These are phyloP conservation scores for Trypanosoma congolense DNA, from an alignment of 208 protist genomes.

Conservation along the genomic window DNA sequence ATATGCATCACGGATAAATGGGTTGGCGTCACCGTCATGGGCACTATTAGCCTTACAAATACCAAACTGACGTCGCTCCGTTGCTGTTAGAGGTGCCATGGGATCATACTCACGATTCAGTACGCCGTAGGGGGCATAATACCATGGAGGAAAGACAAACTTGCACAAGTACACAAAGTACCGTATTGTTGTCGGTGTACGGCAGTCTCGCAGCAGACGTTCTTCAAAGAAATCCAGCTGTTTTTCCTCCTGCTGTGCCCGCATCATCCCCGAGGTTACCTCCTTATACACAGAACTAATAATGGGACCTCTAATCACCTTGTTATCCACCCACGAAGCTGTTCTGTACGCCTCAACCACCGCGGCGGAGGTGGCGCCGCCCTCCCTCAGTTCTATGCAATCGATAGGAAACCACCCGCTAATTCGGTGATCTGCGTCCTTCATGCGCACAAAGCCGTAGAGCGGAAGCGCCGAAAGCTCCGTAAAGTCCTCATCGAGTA, in stretches of 20 bases:
- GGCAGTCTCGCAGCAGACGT: conserved; percentile 74
- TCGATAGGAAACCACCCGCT: conserved; percentile 68
- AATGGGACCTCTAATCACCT: conserved; percentile 23
- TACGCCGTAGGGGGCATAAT: conserved; percentile 80
- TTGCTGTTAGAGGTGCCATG: conserved; percentile 16
- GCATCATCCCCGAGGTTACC: conserved; percentile 73
- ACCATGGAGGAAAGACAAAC: conserved; percentile 81
- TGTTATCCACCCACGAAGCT: background rate
- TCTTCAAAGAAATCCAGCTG: conserved; percentile 80
- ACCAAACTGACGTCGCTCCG: background rate
- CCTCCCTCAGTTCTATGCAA: conserved; percentile 49
- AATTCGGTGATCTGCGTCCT: conserved; percentile 70
- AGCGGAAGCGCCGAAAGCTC: conserved; percentile 13
- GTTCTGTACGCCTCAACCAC: background rate
- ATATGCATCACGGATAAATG: conserved; percentile 75
- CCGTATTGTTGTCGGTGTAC: conserved; percentile 73
- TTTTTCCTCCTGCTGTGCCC: conserved; percentile 46
- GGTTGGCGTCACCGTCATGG: conserved; percentile 18
- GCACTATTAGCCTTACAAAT: background rate
- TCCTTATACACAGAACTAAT: conserved; percentile 63
- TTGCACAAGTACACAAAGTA: conserved; percentile 67
- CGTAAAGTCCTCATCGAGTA: background rate
- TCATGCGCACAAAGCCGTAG: conserved; percentile 73
- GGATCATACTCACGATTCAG: conserved; percentile 71
- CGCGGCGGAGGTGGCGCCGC: background rate